Base-by-base conservation (phyloP, 1,139 yeast species). In the Blastobotrys serpentis region DNA sequence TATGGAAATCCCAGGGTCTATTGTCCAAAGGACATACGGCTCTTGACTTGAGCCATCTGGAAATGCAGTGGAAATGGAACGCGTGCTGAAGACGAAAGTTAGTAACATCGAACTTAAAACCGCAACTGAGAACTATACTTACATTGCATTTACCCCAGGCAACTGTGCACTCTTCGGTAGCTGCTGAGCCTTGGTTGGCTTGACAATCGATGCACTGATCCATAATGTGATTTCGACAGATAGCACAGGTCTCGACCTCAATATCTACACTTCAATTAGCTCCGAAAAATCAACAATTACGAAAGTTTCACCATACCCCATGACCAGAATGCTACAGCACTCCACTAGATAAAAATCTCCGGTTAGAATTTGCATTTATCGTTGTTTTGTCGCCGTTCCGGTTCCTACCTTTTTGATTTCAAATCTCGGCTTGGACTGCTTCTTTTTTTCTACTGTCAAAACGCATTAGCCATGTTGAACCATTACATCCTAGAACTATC, bases 281-380 rank as follows among this genome's bases (percentile, higher is more conserved):
- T n/a, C n/a, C n/a, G 13, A 42, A 36, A 14, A 6, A 16, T 23
- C 40, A 21, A 19, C 29, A 32, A 19, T 39, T 17, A 17, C 11
- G 13, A 10, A 17, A 32, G 16, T 13, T 18, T 26, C 30, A 19
- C 26, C 26, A 63, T 75, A 76, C 82, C 98, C 98, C 98, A 94
- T 1, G 97, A 89, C 99, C 99, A 94, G 64, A 92, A 89, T 14
- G 98, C 98, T 47, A 94, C 98, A 0, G 98, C 98, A 13, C 96
- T 89, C 98, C 98, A 92, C 73, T 67, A 49, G 10, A 23, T 6
- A 23, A 6, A 23, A 23, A 23, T n/a, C 17, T 8, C 16, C 29
- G 32, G 47, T 75, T 75, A 60, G 50, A n/a, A n/a, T 36, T 26
- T 42, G 11, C 6, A 10, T 23, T 23, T 10, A 6, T 23, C 26